phyloP scores from a whole-genome alignment of 2,329 filamentous ascomycete species.

The Teratosphaeria gauchensis region DNA sequence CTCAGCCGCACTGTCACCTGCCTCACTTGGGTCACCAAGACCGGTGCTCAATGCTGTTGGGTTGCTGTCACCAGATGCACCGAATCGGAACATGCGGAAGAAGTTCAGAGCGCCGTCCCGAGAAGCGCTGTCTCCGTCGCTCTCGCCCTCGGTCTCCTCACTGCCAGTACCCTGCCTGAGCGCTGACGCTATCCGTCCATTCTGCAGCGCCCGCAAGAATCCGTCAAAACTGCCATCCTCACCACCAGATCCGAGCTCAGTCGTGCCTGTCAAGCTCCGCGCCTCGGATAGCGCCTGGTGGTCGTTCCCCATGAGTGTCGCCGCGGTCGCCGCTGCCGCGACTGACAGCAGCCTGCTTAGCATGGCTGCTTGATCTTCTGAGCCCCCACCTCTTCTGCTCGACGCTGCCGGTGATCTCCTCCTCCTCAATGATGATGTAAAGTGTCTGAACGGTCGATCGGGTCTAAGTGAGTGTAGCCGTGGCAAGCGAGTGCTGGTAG shows the following conservation, averaged over 20 bases:
- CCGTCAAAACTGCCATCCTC: constrained; percentile 54
- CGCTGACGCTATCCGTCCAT: constrained; percentile 49
- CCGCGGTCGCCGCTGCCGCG: constrained; percentile 54
- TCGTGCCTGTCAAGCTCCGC: constrained; percentile 39
- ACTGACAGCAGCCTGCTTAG: constrained; percentile 53
- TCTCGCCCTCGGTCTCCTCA: constrained; percentile 16
- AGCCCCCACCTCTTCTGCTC: constrained; percentile 30
- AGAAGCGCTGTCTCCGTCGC: constrained; percentile 29
- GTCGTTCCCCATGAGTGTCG: constrained; percentile 53
- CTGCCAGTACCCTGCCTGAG: constrained; percentile 34
- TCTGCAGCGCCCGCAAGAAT: constrained; percentile 53
- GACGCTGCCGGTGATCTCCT: constrained; percentile 37
- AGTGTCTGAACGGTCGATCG: constrained; percentile 29
- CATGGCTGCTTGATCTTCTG: constrained; percentile 53
- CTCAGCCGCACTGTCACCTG: constrained; percentile 33
- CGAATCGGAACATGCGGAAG: constrained; percentile 59
- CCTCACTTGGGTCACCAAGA: constrained; percentile 15
- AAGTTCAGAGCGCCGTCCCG: constrained; percentile 52
- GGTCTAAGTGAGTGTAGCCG: constrained; percentile 22
- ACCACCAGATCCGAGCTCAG: constrained; percentile 27
- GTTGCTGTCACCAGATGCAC: constrained; percentile 36
- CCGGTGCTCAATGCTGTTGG: constrained; percentile 9
- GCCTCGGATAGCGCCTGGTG: constrained; percentile 47
- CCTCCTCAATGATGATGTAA: constrained; percentile 40
- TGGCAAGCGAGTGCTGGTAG: constrained; percentile 19